Conservation (phyloP, 1,284 basidiomycete species). For the Fistulinella staudtii region DNA sequence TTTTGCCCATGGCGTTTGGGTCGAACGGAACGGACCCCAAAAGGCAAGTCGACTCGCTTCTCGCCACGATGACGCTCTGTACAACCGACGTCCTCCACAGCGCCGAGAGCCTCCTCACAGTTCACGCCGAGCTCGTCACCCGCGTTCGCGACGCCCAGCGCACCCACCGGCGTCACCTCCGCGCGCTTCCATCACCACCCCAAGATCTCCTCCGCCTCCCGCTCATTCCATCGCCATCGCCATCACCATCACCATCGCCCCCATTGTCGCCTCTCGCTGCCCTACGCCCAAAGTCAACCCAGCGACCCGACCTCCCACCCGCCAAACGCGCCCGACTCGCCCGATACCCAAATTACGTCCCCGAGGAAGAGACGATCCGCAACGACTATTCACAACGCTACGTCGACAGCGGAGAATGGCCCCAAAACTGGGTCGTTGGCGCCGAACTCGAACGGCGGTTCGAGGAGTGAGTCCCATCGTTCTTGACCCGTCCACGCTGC, state of each 20-base stretch:
- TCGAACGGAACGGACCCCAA: not conserved
- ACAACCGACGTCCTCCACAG: constrained; percentile 41
- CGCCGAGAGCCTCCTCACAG: constrained; percentile 48
- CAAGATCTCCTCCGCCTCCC: constrained; percentile 43
- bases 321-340: constrained; percentile 66
- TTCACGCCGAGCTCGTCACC: constrained; percentile 43
- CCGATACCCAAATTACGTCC: constrained; percentile 74
- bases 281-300: constrained; percentile 32
- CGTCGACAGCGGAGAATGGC: constrained; percentile 86
- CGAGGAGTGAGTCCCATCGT: constrained; percentile 81
- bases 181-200: constrained; percentile 37
- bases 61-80: constrained; percentile 6
- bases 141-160: constrained; percentile 42
- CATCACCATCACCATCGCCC: constrained; percentile 42
- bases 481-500: not conserved
- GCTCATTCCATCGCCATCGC: constrained; percentile 46
- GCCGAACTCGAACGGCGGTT: constrained; percentile 84
- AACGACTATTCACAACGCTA: constrained; percentile 94
- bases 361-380: constrained; percentile 90
- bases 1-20: constrained; percentile 50
- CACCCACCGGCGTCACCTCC: constrained; percentile 38
- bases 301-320: constrained; percentile 57
- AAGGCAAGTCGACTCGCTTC: too few species aligned
- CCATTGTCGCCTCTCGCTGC: constrained; percentile 44
- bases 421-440: constrained; percentile 87